Evolutionary conservation across 441 rosid species (phyloP).

Genomic region (Adansonia gregorii): DNA sequence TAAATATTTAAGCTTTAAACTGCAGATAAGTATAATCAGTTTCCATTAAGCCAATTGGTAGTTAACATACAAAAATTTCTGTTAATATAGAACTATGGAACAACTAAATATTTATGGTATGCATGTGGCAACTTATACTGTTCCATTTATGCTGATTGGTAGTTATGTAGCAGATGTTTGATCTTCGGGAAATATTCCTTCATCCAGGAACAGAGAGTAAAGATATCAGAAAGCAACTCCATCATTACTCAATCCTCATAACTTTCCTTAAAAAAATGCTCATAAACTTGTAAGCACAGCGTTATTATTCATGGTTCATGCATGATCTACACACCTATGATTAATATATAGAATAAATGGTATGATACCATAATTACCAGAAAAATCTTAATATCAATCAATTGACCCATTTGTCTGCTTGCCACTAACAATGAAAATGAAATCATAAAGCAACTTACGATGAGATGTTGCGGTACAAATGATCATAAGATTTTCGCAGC

Average conservation of each 20-base stretch:
- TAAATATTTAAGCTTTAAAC: neutral
- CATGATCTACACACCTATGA: neutral
- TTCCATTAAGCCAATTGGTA: neutral
- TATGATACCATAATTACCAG: neutral
- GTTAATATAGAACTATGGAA: neutral
- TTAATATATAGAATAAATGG: neutral
- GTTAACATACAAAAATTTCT: neutral
- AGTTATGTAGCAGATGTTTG: constrained; percentile 11
- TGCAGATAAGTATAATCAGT: neutral
- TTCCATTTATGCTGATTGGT: neutral
- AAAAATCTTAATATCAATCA: constrained; percentile 1
- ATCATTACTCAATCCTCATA: neutral
- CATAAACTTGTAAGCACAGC: constrained; percentile 3
- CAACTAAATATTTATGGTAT: neutral
- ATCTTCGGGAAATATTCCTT: neutral
- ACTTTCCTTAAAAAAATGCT: too few species aligned
- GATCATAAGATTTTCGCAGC: constrained; percentile 95
- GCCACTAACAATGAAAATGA: constrained; percentile 24
- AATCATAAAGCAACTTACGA: constrained; percentile 69
- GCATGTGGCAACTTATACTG: constrained; percentile 5
- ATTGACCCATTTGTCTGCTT: constrained; percentile 2
- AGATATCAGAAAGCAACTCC: neutral
- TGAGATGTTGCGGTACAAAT: constrained; percentile 85
- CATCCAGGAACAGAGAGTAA: neutral
- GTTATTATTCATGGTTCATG: neutral